Base-by-base conservation (phyloP, 805 yeast genomes). In the Spathaspora arborariae region DNA sequence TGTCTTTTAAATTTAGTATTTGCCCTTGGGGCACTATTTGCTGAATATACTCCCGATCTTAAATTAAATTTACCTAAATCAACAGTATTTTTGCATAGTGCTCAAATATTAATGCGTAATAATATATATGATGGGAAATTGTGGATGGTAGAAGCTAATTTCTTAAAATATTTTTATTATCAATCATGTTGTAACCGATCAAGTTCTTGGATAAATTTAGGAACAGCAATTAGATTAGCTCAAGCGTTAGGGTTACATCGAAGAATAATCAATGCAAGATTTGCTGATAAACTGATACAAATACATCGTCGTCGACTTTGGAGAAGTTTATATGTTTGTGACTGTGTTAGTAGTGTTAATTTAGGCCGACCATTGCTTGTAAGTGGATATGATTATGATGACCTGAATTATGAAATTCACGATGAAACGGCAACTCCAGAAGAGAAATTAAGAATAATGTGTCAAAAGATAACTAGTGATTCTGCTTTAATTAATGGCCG, bases 181-280 rank as follows among this genome's bases (percentile, higher is more conserved):
- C 74, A 70, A 39, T 56, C 63, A 34, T 60, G 60, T 20, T 70
- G 74, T n/a, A 65, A 65, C 42, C 61, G 72, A 44, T 63, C 63
- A 38, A 56, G 70, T 0, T 70, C 78, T 3, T 75, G 79, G 79
- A 57, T 72, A 9, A 62, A 62, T 48, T 50, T 74, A 20, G 76
- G 78, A 2, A 50, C 51, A 15, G 70, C 76, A 1, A 70, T 74
- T 13, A 55, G 74, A 22, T 56, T 64, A 47, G 75, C 74, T 0
- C 72, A 67, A 35, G 53, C 73, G 0, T 53, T 73, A 44, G 79
- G 78, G 0, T 49, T 72, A 34, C 68, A 72, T 51, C 52, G 72
- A 40, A 61, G 54, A 41, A 57, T 45, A 24, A 65, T 70, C 37
- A 72, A 72, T 50, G 68, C 67, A 38, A 21, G 59, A 64, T 61